Base-by-base conservation (phyloP, 352 stramenopile genomes). In the Pythium rhizo-oryzae region DNA sequence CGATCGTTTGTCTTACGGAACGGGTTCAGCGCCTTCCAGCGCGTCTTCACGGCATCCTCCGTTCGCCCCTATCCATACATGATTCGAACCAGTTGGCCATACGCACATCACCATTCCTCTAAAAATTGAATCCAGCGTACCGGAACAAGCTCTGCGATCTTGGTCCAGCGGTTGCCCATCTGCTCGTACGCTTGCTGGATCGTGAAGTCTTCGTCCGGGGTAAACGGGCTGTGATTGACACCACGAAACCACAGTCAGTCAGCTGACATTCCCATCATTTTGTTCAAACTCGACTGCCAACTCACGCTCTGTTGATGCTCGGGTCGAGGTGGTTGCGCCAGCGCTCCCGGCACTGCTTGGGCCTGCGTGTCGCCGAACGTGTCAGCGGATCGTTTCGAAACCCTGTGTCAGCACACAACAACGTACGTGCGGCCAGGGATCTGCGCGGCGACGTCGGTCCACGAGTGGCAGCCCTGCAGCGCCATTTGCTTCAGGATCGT, bases 261-360 rank as follows among this genome's bases (percentile, higher is more conserved):
- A 33, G n/a, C n/a, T n/a, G n/a, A n/a, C n/a, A 33, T 33, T 2
- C 28, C 6, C 28, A 33, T 6, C 28, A 33, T 33, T 33, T 18
- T 9, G 44, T 23, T 18, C 5, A 24, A 6, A 51, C 3, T 18
- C 9, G 18, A 55, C 5, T 2, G 15, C 28, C 52, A 33, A 64
- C 80, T 52, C 76, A 93, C 85, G 72, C 75, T 80, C 91, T 89
- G 73, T 90, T 92, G 64, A 98, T 90, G 58, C 90, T 94, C 39
- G 96, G 96, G 79, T 99, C 94, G 59, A 99, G 84, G 74, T 99
- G 96, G 76, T 99, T 99, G 33, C 97, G 84, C 90, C 95, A 99
- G 18, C 96, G 91, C 67, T 99, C 96, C 6, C 96, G 90, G 66
- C 96, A 99, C 71, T 99, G 96, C 76, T 99, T 99, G 3, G 89